These are phyloP conservation scores for Piloderma croceum DNA, from an alignment of 768 basidiomycete species.

Conservation along the genomic window DNA sequence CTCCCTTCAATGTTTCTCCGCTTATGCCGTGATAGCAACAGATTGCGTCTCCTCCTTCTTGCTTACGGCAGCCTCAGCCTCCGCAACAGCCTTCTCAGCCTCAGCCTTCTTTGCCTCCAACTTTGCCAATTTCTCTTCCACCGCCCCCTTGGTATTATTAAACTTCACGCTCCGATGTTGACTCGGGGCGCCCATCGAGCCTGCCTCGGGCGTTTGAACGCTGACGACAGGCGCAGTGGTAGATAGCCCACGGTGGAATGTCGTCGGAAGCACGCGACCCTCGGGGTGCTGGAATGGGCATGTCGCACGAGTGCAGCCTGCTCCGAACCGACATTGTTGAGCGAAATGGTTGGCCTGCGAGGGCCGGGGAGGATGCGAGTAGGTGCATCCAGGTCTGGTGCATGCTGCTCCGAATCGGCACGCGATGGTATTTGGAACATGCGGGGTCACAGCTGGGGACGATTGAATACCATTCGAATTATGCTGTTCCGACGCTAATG, in stretches of 20 bases:
- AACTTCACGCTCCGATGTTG: conserved; percentile 69
- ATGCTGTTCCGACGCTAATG: background rate
- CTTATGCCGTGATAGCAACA: conserved; percentile 31
- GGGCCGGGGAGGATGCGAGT: conserved; percentile 53
- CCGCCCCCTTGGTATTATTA: conserved; percentile 40
- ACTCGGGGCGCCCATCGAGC: conserved; percentile 59
- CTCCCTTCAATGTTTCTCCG: background rate
- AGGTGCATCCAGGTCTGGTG: conserved; percentile 65
- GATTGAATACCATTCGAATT: background rate
- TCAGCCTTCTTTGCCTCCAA: conserved; percentile 53
- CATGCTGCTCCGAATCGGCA: conserved; percentile 72
- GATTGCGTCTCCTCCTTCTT: conserved; percentile 58
- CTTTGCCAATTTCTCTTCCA: conserved; percentile 39
- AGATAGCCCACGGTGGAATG: conserved; percentile 76
- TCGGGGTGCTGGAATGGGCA: conserved; percentile 93
- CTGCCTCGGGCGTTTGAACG: conserved; percentile 57
- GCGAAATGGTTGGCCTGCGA: conserved; percentile 29
- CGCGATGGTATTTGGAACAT: conserved; percentile 29
- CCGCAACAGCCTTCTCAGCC: conserved; percentile 57
- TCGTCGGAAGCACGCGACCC: conserved; percentile 70
- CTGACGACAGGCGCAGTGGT: conserved; percentile 55
- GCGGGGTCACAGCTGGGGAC: conserved; percentile 1
- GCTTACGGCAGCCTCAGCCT: conserved; percentile 61
- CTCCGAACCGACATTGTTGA: conserved; percentile 76
- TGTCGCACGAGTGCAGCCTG: conserved; percentile 76